phyloP scores from a whole-genome alignment of 306 rosid species.

The Castanea sativa region DNA sequence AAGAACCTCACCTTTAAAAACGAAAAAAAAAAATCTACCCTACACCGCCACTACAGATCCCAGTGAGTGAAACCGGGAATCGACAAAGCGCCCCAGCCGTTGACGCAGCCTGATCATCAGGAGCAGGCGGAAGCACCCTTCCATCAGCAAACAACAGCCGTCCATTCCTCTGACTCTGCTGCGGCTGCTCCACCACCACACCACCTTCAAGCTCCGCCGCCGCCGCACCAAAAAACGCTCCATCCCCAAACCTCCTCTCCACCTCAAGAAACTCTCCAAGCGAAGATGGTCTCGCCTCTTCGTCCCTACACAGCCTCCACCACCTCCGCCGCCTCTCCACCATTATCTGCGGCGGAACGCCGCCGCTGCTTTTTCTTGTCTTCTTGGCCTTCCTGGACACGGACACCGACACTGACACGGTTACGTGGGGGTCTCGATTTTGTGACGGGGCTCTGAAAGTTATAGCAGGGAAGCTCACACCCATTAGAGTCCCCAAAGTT shows the following conservation, averaged over 20 bases:
- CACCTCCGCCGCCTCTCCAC: conserved; percentile 70
- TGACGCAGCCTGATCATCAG: conserved; percentile 34
- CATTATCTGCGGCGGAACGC: conserved; percentile 22
- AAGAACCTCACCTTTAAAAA: background rate
- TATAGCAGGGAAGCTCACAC: conserved; percentile 81
- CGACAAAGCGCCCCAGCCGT: conserved; percentile 54
- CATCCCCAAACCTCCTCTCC: conserved; percentile 84
- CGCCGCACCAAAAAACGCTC: conserved; percentile 71
- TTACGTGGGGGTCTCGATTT: conserved; percentile 44
- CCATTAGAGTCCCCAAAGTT: conserved; percentile 84
- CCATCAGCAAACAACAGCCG: conserved; percentile 74
- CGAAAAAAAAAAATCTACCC: conserved; percentile 11
- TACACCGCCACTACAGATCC: conserved; percentile 77
- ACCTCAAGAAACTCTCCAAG: conserved; percentile 89
- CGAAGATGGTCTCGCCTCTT: conserved; percentile 65
- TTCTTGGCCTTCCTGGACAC: conserved; percentile 32
- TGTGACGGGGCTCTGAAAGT: conserved; percentile 85
- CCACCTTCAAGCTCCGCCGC: conserved; percentile 90
- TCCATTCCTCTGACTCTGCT: conserved; percentile 40
- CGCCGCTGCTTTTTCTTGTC: conserved; percentile 35
- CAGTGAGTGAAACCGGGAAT: conserved; percentile 68
- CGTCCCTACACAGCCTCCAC: conserved; percentile 89
- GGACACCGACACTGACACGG: background rate
- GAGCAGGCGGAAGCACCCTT: conserved; percentile 74
- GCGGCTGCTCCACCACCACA: conserved; percentile 38